Conservation (phyloP, 1,139 yeast genomes). For the Groenewaldozyma sp. region DNA sequence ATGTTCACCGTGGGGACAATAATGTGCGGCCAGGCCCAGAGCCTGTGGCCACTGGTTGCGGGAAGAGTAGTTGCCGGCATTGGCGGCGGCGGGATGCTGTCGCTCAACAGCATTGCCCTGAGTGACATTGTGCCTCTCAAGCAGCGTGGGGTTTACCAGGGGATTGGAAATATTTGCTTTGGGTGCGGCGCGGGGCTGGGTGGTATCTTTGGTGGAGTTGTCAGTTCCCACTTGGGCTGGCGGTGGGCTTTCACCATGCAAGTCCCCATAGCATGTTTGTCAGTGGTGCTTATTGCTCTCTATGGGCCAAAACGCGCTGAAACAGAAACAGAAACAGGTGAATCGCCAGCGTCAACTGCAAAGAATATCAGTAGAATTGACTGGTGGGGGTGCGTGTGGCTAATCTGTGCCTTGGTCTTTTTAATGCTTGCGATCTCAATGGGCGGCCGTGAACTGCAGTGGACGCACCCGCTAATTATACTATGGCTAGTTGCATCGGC, state of each 20-base stretch:
- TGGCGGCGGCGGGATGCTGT: constrained; percentile 57
- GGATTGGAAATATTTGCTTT: constrained; percentile 52
- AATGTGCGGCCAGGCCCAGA: constrained; percentile 41
- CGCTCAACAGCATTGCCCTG: constrained; percentile 46
- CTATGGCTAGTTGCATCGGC: constrained; percentile 23
- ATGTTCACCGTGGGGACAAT: constrained; percentile 48
- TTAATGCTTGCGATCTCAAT: constrained; percentile 58
- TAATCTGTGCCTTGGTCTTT: constrained; percentile 45
- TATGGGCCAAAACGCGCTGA: no score
- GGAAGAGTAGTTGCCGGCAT: constrained; percentile 57
- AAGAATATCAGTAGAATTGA: constrained; percentile 42
- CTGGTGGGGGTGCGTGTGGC: constrained; percentile 55
- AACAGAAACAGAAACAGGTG: no score
- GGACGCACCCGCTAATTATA: constrained; percentile 31
- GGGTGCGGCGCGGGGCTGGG: constrained; percentile 68
- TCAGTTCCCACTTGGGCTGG: constrained; percentile 76
- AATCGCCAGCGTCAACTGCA: constrained; percentile 3
- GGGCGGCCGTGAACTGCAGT: constrained; percentile 51
- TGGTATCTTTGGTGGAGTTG: constrained; percentile 60
- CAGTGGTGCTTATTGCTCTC: constrained; percentile 33
- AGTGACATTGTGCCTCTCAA: constrained; percentile 51
- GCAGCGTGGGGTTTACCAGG: constrained; percentile 52
- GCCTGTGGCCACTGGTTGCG: constrained; percentile 39
- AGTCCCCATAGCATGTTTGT: constrained; percentile 53
- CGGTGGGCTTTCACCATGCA: constrained; percentile 53